Evolutionary conservation across 768 basidiomycete genomes (phyloP), one percentile per base, ranked within the genome.

Genomic region (Suillus americanus): DNA sequence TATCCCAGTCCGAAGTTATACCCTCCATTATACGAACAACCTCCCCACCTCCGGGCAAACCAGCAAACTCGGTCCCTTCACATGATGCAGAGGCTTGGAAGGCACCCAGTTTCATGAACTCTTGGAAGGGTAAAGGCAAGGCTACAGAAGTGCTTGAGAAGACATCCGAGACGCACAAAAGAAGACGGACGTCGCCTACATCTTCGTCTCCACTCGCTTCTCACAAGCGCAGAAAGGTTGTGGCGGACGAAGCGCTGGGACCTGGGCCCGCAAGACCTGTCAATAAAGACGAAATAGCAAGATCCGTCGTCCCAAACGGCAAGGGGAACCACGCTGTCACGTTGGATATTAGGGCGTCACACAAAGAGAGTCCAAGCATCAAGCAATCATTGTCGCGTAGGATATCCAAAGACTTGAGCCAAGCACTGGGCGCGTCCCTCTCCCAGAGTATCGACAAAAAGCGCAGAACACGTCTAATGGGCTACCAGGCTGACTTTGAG

Each of bases 71-170:
- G 13, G 37, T 48, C 38, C 62, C 67, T 30, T 55, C 43, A 46
- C 77, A 77, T 43, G 70, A 78, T 56, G 37, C 72, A 5, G 67
- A 65, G 25, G 65, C 75, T 57, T 77, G 76, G 76, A 73, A 72
- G 57, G 62, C 69, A 25, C 76, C 76, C 13, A 77, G 75, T 55
- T 77, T 77, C 62, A 69, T 78, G 60, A 65, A 37, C 18, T 50
- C 30, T 48, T 9, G 23, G 9, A 72, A 69, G 48, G 65, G 59
- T n/a, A 46, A 62, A 62, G 20, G 63, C 25, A 62, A 43, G 33
- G 61, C 43, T 5, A 28, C 18, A 41, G 57, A 63, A 33, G 18
- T 37, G n/a, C 33, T 8, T 28, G 40, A 60, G 8, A 41, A 37
- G 56, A 33, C 51, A 30, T 61, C 25, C 25, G 28, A 30, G n/a